Evolutionary conservation across 2,329 filamentous ascomycete species (phyloP).

Genomic region (Aaosphaeria arxii): DNA sequence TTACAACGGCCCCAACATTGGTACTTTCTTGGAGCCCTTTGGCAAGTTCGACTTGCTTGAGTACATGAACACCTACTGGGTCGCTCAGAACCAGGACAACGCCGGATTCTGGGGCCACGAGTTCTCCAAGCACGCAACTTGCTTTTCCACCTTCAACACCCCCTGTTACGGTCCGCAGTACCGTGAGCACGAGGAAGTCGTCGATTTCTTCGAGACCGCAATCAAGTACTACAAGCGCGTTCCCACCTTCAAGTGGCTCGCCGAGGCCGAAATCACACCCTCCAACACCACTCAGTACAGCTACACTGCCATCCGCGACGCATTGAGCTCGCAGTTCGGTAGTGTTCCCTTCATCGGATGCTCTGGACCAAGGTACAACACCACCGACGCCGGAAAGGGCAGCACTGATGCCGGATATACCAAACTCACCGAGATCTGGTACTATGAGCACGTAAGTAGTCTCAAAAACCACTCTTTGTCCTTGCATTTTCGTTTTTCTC

Average conservation of each 20-base stretch:
- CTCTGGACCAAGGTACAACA: conserved; percentile 58
- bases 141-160: conserved; percentile 63
- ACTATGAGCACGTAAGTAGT: conserved; percentile 57
- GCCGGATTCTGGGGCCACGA: conserved; percentile 64
- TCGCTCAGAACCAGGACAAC: conserved; percentile 56
- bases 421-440: conserved; percentile 62
- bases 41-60: conserved; percentile 59
- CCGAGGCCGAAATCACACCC: conserved; percentile 52
- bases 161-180: conserved; percentile 63
- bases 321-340: conserved; percentile 51
- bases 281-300: conserved; percentile 59
- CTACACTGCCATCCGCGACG: conserved; percentile 51
- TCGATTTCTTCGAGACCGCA: conserved; percentile 62
- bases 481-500: neutral
- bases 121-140: conserved; percentile 67
- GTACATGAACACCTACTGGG: conserved; percentile 67
- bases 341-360: conserved; percentile 61
- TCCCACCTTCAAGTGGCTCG: conserved; percentile 62
- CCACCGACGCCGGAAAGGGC: conserved; percentile 55
- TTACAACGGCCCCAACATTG: conserved; percentile 58
- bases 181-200: conserved; percentile 55
- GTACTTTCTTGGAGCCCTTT: conserved; percentile 57
- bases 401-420: conserved; percentile 57
- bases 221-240: conserved; percentile 57
- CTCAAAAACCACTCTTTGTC: neutral